Conservation (phyloP, 176 grass and related monocot species). For the Carex kokanica region DNA sequence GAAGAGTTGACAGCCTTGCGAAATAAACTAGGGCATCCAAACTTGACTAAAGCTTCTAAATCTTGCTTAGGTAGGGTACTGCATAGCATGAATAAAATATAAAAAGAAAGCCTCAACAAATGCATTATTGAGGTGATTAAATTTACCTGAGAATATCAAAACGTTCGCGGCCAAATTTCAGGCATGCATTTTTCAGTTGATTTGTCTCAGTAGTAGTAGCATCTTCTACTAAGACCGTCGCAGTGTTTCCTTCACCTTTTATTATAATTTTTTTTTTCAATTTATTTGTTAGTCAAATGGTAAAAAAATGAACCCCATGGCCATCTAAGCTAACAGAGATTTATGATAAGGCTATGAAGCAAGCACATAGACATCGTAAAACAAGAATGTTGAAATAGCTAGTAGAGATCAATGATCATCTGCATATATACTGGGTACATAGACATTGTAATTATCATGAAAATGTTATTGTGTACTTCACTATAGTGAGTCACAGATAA, state of each 20-base stretch:
- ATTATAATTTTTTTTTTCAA: neutral
- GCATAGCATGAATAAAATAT: slow-evolving; percentile 31
- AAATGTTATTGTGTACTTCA: neutral
- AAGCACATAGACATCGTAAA: neutral
- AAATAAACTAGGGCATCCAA: slow-evolving; percentile 68
- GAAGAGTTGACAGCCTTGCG: slow-evolving; percentile 73
- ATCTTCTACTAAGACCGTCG: neutral
- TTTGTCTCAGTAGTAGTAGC: slow-evolving; percentile 24
- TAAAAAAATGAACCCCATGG: neutral
- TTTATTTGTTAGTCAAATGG: slow-evolving; percentile 7
- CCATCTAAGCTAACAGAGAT: neutral
- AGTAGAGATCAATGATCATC: neutral
- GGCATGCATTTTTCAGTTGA: slow-evolving; percentile 83
- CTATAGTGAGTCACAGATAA: neutral
- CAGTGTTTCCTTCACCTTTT: slow-evolving; percentile 9
- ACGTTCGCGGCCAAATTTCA: slow-evolving; percentile 81
- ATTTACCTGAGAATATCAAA: slow-evolving; percentile 71
- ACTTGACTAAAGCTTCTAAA: slow-evolving; percentile 57
- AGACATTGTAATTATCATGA: neutral
- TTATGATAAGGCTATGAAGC: neutral
- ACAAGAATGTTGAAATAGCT: neutral
- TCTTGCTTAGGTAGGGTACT: slow-evolving; percentile 71
- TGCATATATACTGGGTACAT: neutral
- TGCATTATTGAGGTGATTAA: slow-evolving; percentile 4
- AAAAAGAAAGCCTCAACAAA: slow-evolving; percentile 19